These are phyloP conservation scores for Apiotrichum veenhuisii DNA, from an alignment of 1,284 basidiomycete genomes.

Conservation along the genomic window DNA sequence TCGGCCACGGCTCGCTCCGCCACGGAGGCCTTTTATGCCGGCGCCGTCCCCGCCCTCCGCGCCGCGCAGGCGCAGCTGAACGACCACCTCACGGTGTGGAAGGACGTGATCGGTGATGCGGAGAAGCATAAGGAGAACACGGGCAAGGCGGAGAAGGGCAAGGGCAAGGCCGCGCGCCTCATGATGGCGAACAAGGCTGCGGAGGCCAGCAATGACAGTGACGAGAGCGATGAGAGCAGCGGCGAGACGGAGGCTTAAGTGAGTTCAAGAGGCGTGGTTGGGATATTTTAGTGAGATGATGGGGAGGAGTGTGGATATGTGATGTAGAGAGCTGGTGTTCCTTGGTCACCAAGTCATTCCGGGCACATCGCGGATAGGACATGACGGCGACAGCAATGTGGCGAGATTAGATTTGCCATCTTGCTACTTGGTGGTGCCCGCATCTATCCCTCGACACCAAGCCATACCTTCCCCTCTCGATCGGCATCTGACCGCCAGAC, in stretches of 20 bases:
- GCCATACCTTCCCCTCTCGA: too few species aligned
- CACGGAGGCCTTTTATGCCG: slow-evolving; percentile 25
- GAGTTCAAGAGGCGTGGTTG: too few species aligned
- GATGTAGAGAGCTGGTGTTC: too few species aligned
- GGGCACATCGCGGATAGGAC: too few species aligned
- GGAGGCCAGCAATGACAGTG: slow-evolving; percentile 3
- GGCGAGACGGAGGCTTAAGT: slow-evolving; percentile 7
- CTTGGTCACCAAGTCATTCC: too few species aligned
- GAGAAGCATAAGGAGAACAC: slow-evolving; percentile 35
- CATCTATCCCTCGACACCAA: too few species aligned
- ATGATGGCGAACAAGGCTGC: slow-evolving; percentile 22
- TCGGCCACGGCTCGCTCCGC: slow-evolving; percentile 9
- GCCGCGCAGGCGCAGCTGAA: slow-evolving; percentile 26
- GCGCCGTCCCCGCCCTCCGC: slow-evolving; percentile 19
- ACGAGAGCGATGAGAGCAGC: slow-evolving; percentile 11
- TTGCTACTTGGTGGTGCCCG: too few species aligned
- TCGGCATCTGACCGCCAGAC: too few species aligned
- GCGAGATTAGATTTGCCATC: too few species aligned
- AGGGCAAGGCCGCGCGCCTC: slow-evolving; percentile 32
- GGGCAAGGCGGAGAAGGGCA: slow-evolving; percentile 24
- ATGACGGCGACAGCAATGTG: too few species aligned
- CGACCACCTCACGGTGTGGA: slow-evolving; percentile 32
- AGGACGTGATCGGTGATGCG: slow-evolving; percentile 35
- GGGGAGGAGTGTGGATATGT: too few species aligned
- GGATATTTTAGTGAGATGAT: too few species aligned